These are phyloP conservation scores for Ajuga chamaepitys DNA, from an alignment of 257 asterid species.

Conservation along the genomic window DNA sequence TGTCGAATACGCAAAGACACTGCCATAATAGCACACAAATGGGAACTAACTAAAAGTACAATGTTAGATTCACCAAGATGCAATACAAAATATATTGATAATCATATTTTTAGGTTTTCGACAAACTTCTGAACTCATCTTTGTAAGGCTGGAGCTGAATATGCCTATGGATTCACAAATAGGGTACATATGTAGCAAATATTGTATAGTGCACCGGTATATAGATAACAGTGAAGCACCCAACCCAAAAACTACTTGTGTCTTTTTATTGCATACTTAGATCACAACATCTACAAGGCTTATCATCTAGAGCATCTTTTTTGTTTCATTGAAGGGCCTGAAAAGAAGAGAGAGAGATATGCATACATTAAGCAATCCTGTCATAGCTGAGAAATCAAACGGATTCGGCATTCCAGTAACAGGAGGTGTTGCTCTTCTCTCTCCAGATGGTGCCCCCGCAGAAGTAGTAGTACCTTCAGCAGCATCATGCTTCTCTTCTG, in stretches of 20 bases:
- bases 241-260: background rate
- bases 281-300: background rate
- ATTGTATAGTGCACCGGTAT: too few species aligned
- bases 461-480: constrained; percentile 34
- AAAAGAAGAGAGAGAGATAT: background rate
- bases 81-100: background rate
- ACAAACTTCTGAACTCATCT: too few species aligned
- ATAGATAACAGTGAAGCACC: background rate
- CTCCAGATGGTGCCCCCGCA: constrained; percentile 42
- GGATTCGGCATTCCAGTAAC: constrained; percentile 60
- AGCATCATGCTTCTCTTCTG: constrained; percentile 52
- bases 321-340: background rate
- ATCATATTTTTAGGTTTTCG: too few species aligned
- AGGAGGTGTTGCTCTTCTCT: constrained; percentile 35
- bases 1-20: constrained; percentile 26
- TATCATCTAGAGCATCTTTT: background rate
- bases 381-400: constrained; percentile 82
- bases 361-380: constrained; percentile 79
- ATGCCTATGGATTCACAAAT: too few species aligned
- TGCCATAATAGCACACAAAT: background rate
- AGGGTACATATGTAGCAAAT: too few species aligned
- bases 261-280: background rate
- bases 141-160: too few species aligned
- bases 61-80: background rate
- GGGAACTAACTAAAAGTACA: background rate